A percentile compares a stretch with the other conserved stretches of the same genome.
Conservation (phyloP, 2,329 filamentous ascomycete genomes). For the Graphiopsis chlorocephala region DNA sequence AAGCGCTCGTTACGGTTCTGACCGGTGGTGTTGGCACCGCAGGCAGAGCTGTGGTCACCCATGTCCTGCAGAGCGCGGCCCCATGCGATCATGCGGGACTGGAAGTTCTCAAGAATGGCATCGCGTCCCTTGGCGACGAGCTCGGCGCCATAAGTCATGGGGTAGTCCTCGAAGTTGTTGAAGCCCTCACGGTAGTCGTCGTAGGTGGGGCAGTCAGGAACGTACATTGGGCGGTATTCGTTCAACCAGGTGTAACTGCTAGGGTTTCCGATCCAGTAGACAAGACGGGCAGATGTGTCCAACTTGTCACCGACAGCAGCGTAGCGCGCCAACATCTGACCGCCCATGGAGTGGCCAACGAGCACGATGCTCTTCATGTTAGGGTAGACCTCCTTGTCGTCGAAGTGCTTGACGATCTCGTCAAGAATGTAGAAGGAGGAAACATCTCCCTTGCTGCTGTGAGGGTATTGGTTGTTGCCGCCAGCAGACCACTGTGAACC, state of each 20-base stretch:
- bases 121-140: constrained; percentile 29
- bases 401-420: constrained; percentile 34
- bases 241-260: constrained; percentile 36
- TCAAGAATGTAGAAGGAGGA: constrained; percentile 35
- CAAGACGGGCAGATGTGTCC: constrained; percentile 26
- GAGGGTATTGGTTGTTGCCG: constrained; percentile 35
- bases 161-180: constrained; percentile 29
- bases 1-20: constrained; percentile 37
- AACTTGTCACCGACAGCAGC: constrained; percentile 29
- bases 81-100: constrained; percentile 33
- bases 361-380: constrained; percentile 37
- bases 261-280: constrained; percentile 36
- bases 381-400: constrained; percentile 31
- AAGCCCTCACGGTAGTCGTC: constrained; percentile 36
- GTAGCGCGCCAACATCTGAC: constrained; percentile 35
- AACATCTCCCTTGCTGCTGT: constrained; percentile 18
- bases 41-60: constrained; percentile 33
- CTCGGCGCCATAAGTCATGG: constrained; percentile 25
- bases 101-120: constrained; percentile 31
- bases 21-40: constrained; percentile 32
- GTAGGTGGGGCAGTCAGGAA: constrained; percentile 29
- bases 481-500: constrained; percentile 35
- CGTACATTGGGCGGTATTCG: constrained; percentile 29
- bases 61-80: constrained; percentile 34
- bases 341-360: constrained; percentile 37